Base-by-base conservation (phyloP, 1,139 yeast genomes). In the Kodamaea anthophila region DNA sequence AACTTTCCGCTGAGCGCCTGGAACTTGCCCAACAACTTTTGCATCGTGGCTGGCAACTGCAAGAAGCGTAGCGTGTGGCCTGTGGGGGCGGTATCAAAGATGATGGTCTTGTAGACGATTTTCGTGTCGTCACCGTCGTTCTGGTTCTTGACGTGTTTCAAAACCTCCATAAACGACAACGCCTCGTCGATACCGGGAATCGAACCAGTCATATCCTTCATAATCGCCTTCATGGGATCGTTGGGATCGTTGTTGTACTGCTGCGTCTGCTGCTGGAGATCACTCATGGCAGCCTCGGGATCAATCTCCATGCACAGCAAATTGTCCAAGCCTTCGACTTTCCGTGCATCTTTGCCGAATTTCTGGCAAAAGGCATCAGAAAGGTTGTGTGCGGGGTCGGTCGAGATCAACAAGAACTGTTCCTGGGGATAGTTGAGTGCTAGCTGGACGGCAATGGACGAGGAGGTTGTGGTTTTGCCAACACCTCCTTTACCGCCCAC, bases 401-500 rank as follows among this genome's bases (percentile, higher is more conserved):
- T 91, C 16, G 97, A 88, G 46, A 91, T 91, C 48, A 91, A 66
- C 38, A 91, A 66, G 42, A 87, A 94, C 47, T 83, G 79, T 42
- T 85, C 88, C 18, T 74, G 54, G 31, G 93, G 91, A 51, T 85
- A 80, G 34, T 84, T 77, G 36, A 86, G 63, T 3, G 93, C 91
- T 51, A 82, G 65, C 59, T 91, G 97, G 37, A 88, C 84, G 15
- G 98, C 95, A 43, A 91, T 73, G 13, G 97, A 87, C 29, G 96
- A 88, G 1, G 97, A 88, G 3, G 96, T 85, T 25, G 98, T 91
- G 43, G 98, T 91, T 57, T 91, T 91, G 45, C 98, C 98, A 22
- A 91, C 98, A 59, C 98, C 98, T 54, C 98, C 98, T 66, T 91
- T 91, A 47, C 98, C 98, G 39, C 98, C 98, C 24, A 88, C 97